phyloP scores from a whole-genome alignment of 768 basidiomycete genomes.

The Boletus reticuloceps region DNA sequence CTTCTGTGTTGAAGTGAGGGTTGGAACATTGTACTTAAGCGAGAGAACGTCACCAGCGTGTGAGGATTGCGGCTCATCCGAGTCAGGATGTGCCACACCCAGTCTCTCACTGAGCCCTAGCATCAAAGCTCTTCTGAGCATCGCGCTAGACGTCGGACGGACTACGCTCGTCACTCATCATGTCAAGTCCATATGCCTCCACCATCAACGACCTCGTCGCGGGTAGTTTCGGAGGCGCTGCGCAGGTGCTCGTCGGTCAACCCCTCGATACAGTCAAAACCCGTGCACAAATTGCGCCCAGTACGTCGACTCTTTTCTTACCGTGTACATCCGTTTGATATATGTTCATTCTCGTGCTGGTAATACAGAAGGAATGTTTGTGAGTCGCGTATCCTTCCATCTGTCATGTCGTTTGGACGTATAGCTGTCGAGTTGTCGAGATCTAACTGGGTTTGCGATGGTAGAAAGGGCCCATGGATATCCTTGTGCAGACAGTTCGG shows the following conservation, averaged over 20 bases:
- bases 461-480: constrained; percentile 93
- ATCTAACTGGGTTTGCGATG: not conserved
- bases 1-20: no score
- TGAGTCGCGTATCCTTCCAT: constrained; percentile 50
- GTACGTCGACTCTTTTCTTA: constrained; percentile 42
- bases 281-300: constrained; percentile 81
- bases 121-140: not conserved
- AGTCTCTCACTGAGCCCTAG: no score
- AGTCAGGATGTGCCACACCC: no score
- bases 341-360: constrained; percentile 2
- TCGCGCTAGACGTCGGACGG: not conserved
- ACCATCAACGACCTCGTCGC: constrained; percentile 83
- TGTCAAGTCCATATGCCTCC: constrained; percentile 36
- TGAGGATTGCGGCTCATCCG: no score
- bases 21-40: no score
- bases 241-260: constrained; percentile 94
- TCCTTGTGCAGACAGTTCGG: constrained; percentile 72
- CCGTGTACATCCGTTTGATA: not conserved
- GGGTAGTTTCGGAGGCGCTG: constrained; percentile 89
- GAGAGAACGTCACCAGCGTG: no score
- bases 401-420: not conserved
- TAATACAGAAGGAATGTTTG: constrained; percentile 78
- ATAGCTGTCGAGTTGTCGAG: not conserved
- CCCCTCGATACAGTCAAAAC: constrained; percentile 89
- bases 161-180: not conserved